phyloP scores from a whole-genome alignment of 345 rosid genomes.

The Eucalyptus regnans region DNA sequence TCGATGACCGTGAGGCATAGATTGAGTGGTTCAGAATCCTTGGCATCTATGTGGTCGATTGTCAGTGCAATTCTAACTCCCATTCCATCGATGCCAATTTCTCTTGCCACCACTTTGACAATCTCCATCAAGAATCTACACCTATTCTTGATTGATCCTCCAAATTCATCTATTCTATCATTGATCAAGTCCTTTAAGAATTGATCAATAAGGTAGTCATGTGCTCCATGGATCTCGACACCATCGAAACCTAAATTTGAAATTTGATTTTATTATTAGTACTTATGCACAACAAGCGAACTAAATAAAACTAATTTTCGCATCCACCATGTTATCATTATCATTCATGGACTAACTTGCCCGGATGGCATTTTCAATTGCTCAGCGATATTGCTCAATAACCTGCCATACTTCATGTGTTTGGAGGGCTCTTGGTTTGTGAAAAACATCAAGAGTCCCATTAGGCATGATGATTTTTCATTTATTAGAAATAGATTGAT shows the following conservation, averaged over 20 bases:
- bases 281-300: not conserved
- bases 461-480: slow-evolving; percentile 55
- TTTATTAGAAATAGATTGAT: slow-evolving; percentile 36
- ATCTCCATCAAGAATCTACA: not conserved
- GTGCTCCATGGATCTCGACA: slow-evolving; percentile 78
- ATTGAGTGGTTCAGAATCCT: slow-evolving; percentile 52
- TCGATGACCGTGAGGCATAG: slow-evolving; percentile 52
- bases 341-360: slow-evolving; percentile 28
- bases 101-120: slow-evolving; percentile 6
- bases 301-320: not conserved
- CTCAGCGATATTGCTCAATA: slow-evolving; percentile 42
- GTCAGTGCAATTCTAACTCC: slow-evolving; percentile 70
- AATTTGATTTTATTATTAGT: not conserved
- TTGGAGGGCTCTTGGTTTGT: slow-evolving; percentile 31
- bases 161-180: not conserved
- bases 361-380: slow-evolving; percentile 50
- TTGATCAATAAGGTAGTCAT: slow-evolving; percentile 50
- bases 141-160: not conserved
- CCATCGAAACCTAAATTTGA: slow-evolving; percentile 59
- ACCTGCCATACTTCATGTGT: slow-evolving; percentile 30
- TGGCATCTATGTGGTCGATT: slow-evolving; percentile 61
- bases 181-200: not conserved
- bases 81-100: slow-evolving; percentile 47
- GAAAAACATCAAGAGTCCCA: slow-evolving; percentile 33
- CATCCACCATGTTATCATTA: not conserved